Evolutionary conservation across 164 flowering plant species (phyloP).

Genomic region (Paratinospora sagittata): DNA sequence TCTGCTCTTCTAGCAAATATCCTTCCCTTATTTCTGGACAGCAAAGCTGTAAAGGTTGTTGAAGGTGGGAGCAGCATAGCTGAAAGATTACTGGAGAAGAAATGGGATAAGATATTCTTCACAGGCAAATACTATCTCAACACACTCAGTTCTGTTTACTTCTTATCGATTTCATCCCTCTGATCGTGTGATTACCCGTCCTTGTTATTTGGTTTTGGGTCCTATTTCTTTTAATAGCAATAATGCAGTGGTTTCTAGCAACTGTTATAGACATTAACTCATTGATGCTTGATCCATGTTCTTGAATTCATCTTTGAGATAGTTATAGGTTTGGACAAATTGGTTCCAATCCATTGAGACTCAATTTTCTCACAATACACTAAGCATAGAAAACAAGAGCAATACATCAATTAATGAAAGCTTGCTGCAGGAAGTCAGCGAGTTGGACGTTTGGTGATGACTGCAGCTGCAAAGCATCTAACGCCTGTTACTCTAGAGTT

Average conservation of each 20-base stretch:
- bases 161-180: not conserved
- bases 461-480: conserved; percentile 82
- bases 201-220: not conserved
- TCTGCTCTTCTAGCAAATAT: conserved; percentile 51
- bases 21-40: conserved; percentile 63
- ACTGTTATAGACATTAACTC: not conserved
- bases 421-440: conserved; percentile 54
- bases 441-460: conserved; percentile 64
- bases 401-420: not conserved
- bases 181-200: not conserved
- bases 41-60: conserved; percentile 49
- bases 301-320: too few species aligned
- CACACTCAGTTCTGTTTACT: not conserved
- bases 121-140: conserved; percentile 43
- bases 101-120: conserved; percentile 95
- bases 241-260: too few species aligned
- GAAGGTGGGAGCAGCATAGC: conserved; percentile 51
- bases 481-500: conserved; percentile 90
- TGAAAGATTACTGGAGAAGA: conserved; percentile 41
- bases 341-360: too few species aligned
- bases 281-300: too few species aligned
- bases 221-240: not conserved
- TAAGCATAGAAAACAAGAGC: too few species aligned
- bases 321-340: too few species aligned
- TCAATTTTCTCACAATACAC: too few species aligned